Conservation (phyloP, 1,139 yeast genomes). For the Suhomyces chickasaworum region DNA sequence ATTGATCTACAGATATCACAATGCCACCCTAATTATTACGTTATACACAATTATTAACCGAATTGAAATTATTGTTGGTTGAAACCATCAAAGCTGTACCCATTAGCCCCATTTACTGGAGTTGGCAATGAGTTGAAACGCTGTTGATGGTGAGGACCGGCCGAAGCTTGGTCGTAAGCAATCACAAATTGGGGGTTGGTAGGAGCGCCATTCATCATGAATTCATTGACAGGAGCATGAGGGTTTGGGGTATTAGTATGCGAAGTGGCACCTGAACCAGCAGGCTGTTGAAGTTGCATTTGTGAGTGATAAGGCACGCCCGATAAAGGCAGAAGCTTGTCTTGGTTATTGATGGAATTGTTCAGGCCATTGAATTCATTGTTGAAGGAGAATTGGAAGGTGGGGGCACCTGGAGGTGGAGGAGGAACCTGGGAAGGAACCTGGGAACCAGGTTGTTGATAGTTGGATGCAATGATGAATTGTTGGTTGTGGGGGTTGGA, state of each 20-base stretch:
- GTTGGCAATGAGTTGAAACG: conserved; percentile 35
- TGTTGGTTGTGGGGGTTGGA: conserved; percentile 13
- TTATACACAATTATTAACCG: conserved; percentile 4
- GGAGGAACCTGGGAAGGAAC: conserved; percentile 11
- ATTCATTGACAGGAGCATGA: conserved; percentile 12
- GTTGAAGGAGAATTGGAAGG: conserved; percentile 27
- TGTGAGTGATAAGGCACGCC: conserved; percentile 22
- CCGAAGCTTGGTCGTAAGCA: conserved; percentile 19
- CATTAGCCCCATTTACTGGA: conserved; percentile 22
- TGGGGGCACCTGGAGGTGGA: conserved; percentile 15
- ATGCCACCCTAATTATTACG: conserved; percentile 4
- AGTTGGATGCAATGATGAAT: conserved; percentile 24
- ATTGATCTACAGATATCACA: no score
- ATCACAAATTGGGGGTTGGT: conserved; percentile 17
- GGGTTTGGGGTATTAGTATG: conserved; percentile 14
- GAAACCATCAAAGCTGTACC: conserved; percentile 21
- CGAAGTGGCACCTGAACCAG: conserved; percentile 17
- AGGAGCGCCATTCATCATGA: conserved; percentile 11
- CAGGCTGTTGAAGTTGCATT: conserved; percentile 16
- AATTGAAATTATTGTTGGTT: conserved; percentile 11
- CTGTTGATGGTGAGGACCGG: conserved; percentile 24
- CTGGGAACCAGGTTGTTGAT: conserved; percentile 14
- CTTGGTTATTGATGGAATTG: conserved; percentile 20
- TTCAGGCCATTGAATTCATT: conserved; percentile 19
- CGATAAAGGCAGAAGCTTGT: conserved; percentile 32